A percentile compares a stretch with the other conserved stretches of the same genome.
Conservation (phyloP, 2,329 filamentous ascomycete species). For the Zalaria sp. region DNA sequence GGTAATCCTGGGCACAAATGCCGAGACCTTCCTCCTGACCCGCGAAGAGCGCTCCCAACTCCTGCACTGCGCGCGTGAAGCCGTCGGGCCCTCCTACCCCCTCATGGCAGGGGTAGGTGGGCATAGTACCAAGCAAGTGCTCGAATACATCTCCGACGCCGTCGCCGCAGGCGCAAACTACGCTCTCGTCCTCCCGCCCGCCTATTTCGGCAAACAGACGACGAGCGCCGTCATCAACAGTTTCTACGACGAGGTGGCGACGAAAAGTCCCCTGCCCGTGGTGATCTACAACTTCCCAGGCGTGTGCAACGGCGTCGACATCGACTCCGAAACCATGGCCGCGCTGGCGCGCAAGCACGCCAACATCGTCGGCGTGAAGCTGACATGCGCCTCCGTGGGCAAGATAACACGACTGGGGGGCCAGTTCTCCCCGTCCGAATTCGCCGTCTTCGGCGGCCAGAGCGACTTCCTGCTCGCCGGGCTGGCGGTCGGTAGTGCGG, state of each 20-base stretch:
- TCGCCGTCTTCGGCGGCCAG: constrained; percentile 53
- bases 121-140: constrained; percentile 27
- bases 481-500: constrained; percentile 31
- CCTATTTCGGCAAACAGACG: constrained; percentile 30
- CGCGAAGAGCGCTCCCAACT: constrained; percentile 23
- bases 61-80: constrained; percentile 24
- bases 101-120: constrained; percentile 30
- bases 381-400: constrained; percentile 49
- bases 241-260: constrained; percentile 38
- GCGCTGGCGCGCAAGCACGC: constrained; percentile 35
- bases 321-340: constrained; percentile 49
- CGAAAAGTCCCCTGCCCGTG: constrained; percentile 45
- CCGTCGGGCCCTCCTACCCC: constrained; percentile 26
- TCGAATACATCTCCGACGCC: constrained; percentile 29
- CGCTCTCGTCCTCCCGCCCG: constrained; percentile 28
- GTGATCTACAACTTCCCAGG: constrained; percentile 60
- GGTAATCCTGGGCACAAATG: constrained; percentile 32
- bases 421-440: constrained; percentile 37
- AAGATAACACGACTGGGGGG: constrained; percentile 45
- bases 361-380: constrained; percentile 50
- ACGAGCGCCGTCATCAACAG: constrained; percentile 25
- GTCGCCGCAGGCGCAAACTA: constrained; percentile 27
- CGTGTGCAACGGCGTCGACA: constrained; percentile 53
- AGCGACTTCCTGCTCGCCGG: constrained; percentile 48
- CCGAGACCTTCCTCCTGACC: constrained; percentile 32